phyloP scores from a whole-genome alignment of 306 rosid genomes.

The Cucumis hystrix region DNA sequence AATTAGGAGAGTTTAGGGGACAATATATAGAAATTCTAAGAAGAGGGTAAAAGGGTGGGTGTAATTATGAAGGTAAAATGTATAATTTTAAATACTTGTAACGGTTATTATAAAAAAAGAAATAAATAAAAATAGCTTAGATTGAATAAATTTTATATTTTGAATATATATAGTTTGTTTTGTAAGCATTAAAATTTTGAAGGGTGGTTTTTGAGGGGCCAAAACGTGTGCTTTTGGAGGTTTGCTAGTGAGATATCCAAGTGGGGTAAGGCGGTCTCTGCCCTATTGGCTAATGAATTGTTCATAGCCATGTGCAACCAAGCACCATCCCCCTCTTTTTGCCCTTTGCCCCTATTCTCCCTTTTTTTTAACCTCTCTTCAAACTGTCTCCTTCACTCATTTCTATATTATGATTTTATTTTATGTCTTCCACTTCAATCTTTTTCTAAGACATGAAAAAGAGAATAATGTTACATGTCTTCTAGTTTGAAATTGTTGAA shows the following conservation, averaged over 20 bases:
- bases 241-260: slow-evolving; percentile 20
- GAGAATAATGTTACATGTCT: neutral
- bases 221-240: slow-evolving; percentile 61
- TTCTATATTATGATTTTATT: neutral
- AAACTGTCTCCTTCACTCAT: neutral
- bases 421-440: neutral
- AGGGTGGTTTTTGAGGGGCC: slow-evolving; percentile 23
- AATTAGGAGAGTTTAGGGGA: neutral
- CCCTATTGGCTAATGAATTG: slow-evolving; percentile 8
- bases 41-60: neutral
- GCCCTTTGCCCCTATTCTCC: slow-evolving; percentile 23
- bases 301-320: slow-evolving; percentile 48
- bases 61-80: neutral
- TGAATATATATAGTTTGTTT: neutral
- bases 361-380: neutral
- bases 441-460: neutral
- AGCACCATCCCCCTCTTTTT: slow-evolving; percentile 32
- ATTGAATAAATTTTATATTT: no score
- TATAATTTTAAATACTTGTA: no score
- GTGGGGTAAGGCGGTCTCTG: slow-evolving; percentile 36
- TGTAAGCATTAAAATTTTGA: neutral
- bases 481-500: neutral
- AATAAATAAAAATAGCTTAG: no score
- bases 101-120: no score
- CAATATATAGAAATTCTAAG: slow-evolving; percentile 35